phyloP scores from a whole-genome alignment of 2,329 filamentous ascomycete species.

The Knufia fluminis region DNA sequence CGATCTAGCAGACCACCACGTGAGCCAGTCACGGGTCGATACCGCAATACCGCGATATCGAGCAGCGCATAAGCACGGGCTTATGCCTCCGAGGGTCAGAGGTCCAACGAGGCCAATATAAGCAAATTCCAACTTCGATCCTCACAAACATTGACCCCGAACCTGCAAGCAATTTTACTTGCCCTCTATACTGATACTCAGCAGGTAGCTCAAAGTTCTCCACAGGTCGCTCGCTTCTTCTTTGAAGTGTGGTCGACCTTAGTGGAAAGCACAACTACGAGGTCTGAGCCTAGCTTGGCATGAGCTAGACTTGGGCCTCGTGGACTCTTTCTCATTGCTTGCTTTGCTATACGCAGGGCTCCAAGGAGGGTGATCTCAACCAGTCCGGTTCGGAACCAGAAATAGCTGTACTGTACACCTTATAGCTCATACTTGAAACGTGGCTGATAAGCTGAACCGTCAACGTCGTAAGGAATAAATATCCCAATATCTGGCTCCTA shows the following conservation, averaged over 20 bases:
- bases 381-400: background rate
- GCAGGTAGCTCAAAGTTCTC: background rate
- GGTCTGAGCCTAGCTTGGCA: background rate
- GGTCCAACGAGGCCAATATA: background rate
- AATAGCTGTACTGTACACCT: background rate
- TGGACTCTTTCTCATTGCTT: slow-evolving; percentile 18
- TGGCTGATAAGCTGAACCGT: background rate
- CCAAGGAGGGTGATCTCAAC: slow-evolving; percentile 10
- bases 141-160: background rate
- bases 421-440: background rate
- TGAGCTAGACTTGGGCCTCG: background rate
- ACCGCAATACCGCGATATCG: background rate
- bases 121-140: background rate
- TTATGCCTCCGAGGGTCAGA: background rate
- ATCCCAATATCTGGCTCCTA: no score
- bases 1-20: background rate
- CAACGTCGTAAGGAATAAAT: no score
- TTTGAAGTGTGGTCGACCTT: background rate
- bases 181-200: background rate
- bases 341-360: slow-evolving; percentile 13
- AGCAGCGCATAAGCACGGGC: background rate
- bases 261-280: background rate
- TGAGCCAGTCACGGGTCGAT: background rate
- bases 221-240: background rate
- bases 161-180: no score